Evolutionary conservation across 495 filamentous ascomycete genomes (phyloP).

Genomic region (Viridothelium virens): DNA sequence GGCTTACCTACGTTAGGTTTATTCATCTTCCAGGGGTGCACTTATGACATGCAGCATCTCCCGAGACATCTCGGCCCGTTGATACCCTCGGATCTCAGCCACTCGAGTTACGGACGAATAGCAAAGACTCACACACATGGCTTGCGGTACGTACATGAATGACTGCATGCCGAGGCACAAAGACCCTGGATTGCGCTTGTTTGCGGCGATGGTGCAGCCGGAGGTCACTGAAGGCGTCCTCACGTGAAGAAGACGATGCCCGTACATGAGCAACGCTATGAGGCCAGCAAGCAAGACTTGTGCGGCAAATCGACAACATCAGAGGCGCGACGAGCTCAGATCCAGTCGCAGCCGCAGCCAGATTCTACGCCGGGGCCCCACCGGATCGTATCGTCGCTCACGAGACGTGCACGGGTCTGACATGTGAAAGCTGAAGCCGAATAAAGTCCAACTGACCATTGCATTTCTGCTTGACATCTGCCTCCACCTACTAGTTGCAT

Average conservation of each 20-base stretch:
- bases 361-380: not conserved
- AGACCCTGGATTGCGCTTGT: not conserved
- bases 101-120: not conserved
- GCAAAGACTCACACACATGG: not conserved
- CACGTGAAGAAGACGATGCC: not conserved
- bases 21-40: not conserved
- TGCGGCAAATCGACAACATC: no score
- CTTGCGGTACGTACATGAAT: not conserved
- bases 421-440: constrained; percentile 10
- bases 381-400: not conserved
- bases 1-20: not conserved
- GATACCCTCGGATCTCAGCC: not conserved
- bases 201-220: not conserved
- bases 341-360: no score
- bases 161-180: constrained; percentile 3
- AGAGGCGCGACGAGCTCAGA: no score
- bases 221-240: not conserved
- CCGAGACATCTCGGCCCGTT: constrained; percentile 6
- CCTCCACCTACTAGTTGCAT: not conserved
- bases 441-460: not conserved
- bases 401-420: not conserved
- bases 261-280: no score
- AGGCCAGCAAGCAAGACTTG: no score
- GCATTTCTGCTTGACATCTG: not conserved
- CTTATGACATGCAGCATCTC: not conserved